Evolutionary conservation across 345 rosid species (phyloP).

Genomic region (Arabidopsis arenosa): DNA sequence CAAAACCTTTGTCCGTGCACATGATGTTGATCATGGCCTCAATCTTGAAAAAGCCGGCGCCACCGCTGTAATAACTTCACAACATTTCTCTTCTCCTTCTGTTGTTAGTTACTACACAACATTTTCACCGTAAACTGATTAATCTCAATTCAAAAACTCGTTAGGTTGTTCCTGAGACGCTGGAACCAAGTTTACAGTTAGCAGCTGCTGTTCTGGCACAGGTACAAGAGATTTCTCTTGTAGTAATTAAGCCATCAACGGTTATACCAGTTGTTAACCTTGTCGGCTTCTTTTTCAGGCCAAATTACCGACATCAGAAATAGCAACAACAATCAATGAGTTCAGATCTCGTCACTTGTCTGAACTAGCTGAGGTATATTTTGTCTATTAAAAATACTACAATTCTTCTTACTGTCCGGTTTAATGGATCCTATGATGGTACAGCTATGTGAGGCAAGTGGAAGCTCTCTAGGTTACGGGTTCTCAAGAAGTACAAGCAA

Average conservation of each 20-base stretch:
- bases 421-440: conserved; percentile 27
- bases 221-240: conserved; percentile 52
- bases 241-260: neutral
- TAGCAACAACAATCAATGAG: conserved; percentile 87
- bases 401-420: neutral
- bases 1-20: conserved; percentile 98
- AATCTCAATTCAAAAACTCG: conserved; percentile 28
- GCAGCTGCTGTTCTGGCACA: conserved; percentile 99
- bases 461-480: conserved; percentile 97
- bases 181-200: conserved; percentile 98
- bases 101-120: neutral
- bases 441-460: conserved; percentile 85
- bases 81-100: neutral
- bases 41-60: conserved; percentile 99
- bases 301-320: conserved; percentile 86
- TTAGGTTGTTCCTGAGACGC: conserved; percentile 97
- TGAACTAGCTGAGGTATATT: conserved; percentile 83
- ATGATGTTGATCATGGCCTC: conserved; percentile 94
- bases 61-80: conserved; percentile 68
- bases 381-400: neutral
- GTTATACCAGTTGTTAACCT: neutral
- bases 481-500: conserved; percentile 65
- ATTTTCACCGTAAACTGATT: conserved; percentile 8
- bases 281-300: conserved; percentile 52
- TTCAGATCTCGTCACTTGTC: conserved; percentile 92